Conservation (phyloP, 2,329 filamentous ascomycete genomes). For the Monilinia vaccinii-corymbosi region DNA sequence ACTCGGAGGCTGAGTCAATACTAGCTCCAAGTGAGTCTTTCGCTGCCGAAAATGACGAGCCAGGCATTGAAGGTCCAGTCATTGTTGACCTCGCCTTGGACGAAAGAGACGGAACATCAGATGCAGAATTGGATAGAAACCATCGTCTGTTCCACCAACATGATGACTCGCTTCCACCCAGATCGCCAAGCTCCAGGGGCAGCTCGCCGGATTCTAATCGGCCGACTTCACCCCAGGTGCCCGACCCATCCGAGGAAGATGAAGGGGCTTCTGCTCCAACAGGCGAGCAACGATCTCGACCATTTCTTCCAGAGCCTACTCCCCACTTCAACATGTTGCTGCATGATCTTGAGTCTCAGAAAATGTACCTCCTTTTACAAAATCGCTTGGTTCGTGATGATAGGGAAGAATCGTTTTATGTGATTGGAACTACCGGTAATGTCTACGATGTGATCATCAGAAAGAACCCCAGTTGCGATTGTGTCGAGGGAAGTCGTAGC, state of each 20-base stretch:
- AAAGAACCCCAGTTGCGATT: conserved; percentile 44
- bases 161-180: background rate
- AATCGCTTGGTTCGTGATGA: too few relatives aligned
- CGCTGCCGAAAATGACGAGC: background rate
- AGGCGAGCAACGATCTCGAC: background rate
- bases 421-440: conserved; percentile 51
- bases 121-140: background rate
- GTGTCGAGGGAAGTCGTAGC: conserved; percentile 43
- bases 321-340: background rate
- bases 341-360: background rate
- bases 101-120: background rate
- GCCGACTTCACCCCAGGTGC: background rate
- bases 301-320: background rate
- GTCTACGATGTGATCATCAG: conserved; percentile 49
- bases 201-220: background rate
- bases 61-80: too few relatives aligned
- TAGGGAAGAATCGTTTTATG: conserved; percentile 28
- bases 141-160: background rate
- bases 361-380: background rate
- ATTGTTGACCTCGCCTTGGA: background rate
- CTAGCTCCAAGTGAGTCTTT: background rate
- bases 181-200: background rate
- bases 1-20: background rate
- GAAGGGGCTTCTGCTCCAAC: background rate
- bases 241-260: background rate